These are phyloP conservation scores for Tylopilus plumbeoviolaceoides DNA, from an alignment of 768 basidiomycete species.

Conservation along the genomic window DNA sequence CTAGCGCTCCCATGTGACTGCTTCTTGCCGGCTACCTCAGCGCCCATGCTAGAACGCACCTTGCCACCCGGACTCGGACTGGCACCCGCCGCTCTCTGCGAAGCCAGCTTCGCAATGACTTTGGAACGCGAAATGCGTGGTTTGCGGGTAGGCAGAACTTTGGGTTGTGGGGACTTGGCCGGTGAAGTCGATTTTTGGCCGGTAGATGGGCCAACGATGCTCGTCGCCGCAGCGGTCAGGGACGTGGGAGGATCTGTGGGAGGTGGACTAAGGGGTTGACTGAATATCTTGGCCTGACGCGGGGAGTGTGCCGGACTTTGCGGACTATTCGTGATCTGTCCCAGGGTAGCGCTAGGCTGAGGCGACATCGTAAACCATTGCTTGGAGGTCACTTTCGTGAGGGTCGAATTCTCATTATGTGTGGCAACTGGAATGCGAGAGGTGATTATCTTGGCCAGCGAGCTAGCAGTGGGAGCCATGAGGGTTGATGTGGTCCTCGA, in stretches of 20 bases:
- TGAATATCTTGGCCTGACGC: conserved; percentile 44
- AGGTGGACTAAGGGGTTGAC: conserved; percentile 42
- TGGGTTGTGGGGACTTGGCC: conserved; percentile 22
- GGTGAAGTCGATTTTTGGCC: neutral
- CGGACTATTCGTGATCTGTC: conserved; percentile 34
- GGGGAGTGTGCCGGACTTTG: conserved; percentile 9
- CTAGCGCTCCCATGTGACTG: conserved; percentile 22
- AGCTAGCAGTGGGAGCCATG: conserved; percentile 74
- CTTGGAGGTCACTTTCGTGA: conserved; percentile 13
- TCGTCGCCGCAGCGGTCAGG: conserved; percentile 29
- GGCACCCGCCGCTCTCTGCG: conserved; percentile 51
- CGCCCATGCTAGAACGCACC: conserved; percentile 52
- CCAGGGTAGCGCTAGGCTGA: conserved; percentile 22
- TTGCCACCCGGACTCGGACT: conserved; percentile 18
- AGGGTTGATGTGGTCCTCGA: conserved; percentile 45
- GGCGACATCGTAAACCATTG: conserved; percentile 11
- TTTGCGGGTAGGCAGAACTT: conserved; percentile 45
- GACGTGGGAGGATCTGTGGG: conserved; percentile 23
- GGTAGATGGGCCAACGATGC: conserved; percentile 15
- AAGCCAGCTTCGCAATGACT: conserved; percentile 72
- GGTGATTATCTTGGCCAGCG: conserved; percentile 53
- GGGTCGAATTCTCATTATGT: conserved; percentile 11
- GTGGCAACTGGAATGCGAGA: conserved; percentile 25
- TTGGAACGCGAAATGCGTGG: conserved; percentile 80
- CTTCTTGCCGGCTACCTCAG: conserved; percentile 25